Conservation (phyloP, 148 eudicot genomes). For the Vaccinium myrtillus region DNA sequence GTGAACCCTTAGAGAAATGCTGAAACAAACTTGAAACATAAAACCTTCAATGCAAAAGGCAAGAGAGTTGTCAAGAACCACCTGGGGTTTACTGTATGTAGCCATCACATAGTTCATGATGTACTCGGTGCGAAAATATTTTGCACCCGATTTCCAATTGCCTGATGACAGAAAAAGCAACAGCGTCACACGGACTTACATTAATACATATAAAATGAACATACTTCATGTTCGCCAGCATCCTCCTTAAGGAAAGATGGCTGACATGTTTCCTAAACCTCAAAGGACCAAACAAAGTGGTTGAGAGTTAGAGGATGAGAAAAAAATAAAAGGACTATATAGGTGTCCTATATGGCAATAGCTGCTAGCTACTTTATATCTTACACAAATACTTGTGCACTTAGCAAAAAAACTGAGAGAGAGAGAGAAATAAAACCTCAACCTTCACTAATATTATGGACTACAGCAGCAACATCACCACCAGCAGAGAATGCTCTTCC, state of each 20-base stretch:
- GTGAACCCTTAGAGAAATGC: background rate
- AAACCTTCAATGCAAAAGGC: background rate
- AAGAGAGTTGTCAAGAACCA: constrained; percentile 17
- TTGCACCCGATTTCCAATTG: constrained; percentile 65
- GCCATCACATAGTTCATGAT: constrained; percentile 78
- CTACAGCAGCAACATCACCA: constrained; percentile 84
- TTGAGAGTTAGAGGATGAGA: too few species aligned
- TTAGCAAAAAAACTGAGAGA: background rate
- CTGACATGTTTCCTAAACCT: background rate
- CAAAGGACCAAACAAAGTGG: background rate
- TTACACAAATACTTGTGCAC: background rate
- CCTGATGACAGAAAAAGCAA: constrained; percentile 40
- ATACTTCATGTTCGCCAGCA: background rate
- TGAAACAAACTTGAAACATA: background rate
- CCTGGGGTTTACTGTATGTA: constrained; percentile 85
- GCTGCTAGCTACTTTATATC: background rate
- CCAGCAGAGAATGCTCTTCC: constrained; percentile 97
- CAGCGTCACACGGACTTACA: background rate
- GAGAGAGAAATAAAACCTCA: constrained; percentile 38
- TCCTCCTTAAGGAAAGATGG: background rate
- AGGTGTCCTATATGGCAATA: background rate
- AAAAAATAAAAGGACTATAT: background rate
- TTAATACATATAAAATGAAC: background rate
- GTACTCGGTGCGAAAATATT: constrained; percentile 61
- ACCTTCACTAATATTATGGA: constrained; percentile 58